A percentile compares a stretch with the other conserved stretches of the same genome.
Evolutionary conservation across 2,329 filamentous ascomycete species (phyloP).

Genomic region (Aspergillus proliferans): DNA sequence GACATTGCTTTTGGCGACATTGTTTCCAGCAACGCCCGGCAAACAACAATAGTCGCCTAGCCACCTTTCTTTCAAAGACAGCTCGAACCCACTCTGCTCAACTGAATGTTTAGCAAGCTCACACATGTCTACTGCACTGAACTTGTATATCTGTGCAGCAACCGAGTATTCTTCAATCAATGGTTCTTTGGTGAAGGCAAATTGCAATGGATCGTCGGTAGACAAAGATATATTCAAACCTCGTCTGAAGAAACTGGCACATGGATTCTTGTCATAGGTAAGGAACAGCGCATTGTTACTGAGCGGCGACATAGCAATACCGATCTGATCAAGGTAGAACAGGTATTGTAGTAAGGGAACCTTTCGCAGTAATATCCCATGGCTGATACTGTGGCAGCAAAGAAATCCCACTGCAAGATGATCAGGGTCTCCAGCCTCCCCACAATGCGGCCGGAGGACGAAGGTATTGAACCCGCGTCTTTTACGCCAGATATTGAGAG

Average conservation of each 20-base stretch:
- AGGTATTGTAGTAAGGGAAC: conserved; percentile 93
- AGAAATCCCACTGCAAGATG: conserved; percentile 87
- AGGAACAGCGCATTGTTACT: conserved; percentile 97
- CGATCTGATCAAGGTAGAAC: conserved; percentile 96
- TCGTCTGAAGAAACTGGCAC: conserved; percentile 89
- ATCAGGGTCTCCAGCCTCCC: conserved; percentile 93
- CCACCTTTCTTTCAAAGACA: conserved; percentile 85
- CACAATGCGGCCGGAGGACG: conserved; percentile 84
- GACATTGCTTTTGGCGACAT: conserved; percentile 93
- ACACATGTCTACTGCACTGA: conserved; percentile 96
- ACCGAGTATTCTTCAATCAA: conserved; percentile 98
- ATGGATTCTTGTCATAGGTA: conserved; percentile 94
- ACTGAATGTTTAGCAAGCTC: conserved; percentile 96
- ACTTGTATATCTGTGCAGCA: conserved; percentile 96
- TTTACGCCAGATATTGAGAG: conserved; percentile 85
- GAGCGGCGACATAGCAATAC: conserved; percentile 97
- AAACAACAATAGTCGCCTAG: conserved; percentile 71
- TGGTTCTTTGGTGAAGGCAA: conserved; percentile 97
- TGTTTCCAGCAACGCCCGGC: conserved; percentile 77
- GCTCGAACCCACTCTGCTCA: conserved; percentile 87
- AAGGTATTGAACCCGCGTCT: conserved; percentile 94
- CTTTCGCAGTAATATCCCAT: conserved; percentile 86
- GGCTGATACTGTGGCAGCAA: conserved; percentile 94
- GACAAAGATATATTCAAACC: conserved; percentile 93
- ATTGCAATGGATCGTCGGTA: conserved; percentile 93